phyloP scores from a whole-genome alignment of 164 flowering plant genomes.

The Piper betle region DNA sequence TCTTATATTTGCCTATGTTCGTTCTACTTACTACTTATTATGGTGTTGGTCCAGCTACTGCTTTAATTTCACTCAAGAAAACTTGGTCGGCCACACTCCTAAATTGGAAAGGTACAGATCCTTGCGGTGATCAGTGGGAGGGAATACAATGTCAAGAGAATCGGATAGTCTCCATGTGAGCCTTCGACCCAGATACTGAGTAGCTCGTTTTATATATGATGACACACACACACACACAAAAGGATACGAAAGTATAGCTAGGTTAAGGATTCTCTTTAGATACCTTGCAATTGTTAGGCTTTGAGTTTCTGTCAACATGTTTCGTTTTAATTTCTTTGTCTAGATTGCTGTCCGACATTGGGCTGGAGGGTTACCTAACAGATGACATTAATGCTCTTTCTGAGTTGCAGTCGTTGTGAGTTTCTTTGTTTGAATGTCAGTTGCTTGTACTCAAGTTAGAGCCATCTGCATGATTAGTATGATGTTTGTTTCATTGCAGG shows the following conservation, averaged over 20 bases:
- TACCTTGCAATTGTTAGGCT: too few relatives aligned
- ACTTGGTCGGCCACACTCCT: neutral
- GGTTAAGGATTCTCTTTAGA: too few relatives aligned
- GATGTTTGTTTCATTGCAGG: conserved; percentile 22
- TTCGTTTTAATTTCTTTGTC: neutral
- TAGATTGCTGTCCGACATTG: neutral
- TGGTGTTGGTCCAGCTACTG: neutral
- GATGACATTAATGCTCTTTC: neutral
- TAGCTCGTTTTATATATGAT: too few relatives aligned
- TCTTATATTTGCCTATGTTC: too few relatives aligned
- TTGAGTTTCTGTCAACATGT: too few relatives aligned
- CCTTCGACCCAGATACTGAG: neutral
- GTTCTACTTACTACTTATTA: too few relatives aligned
- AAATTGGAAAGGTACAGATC: neutral
- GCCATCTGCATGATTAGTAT: neutral
- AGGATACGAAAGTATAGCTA: too few relatives aligned
- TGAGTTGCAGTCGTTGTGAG: neutral
- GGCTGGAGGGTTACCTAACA: neutral
- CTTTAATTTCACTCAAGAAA: neutral
- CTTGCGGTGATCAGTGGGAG: neutral
- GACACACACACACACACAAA: too few relatives aligned
- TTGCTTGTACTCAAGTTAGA: too few relatives aligned
- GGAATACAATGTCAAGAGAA: neutral
- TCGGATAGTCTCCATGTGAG: neutral
- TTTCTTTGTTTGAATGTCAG: neutral